Evolutionary conservation across 352 stramenopile species (phyloP).

Genomic region (Plasmopara halstedii): DNA sequence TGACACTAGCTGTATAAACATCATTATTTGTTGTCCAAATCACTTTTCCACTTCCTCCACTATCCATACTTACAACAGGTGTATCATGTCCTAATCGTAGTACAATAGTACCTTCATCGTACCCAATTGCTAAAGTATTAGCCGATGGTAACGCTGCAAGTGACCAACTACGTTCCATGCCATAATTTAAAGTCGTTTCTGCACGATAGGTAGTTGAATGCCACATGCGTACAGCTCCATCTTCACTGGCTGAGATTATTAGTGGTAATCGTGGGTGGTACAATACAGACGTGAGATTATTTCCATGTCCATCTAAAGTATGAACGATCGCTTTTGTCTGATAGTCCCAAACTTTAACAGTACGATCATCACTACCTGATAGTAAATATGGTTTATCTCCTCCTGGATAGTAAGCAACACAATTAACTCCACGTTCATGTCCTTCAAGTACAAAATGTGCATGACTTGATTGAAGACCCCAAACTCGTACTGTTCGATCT

Average conservation of each 20-base stretch:
- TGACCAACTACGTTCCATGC: constrained; percentile 97
- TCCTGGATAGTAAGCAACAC: constrained; percentile 97
- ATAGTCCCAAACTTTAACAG: constrained; percentile 99
- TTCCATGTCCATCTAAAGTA: constrained; percentile 97
- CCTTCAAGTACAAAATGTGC: constrained; percentile 90
- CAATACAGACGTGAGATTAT: constrained; percentile 97
- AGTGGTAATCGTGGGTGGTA: constrained; percentile 99
- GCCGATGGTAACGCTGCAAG: constrained; percentile 72
- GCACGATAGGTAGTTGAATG: constrained; percentile 92
- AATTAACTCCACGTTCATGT: constrained; percentile 98
- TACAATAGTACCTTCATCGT: constrained; percentile 93
- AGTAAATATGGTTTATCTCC: constrained; percentile 99
- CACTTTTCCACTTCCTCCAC: constrained; percentile 88
- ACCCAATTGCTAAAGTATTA: constrained; percentile 94
- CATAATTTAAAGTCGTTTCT: constrained; percentile 99
- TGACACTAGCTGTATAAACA: constrained; percentile 92
- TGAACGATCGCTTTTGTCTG: constrained; percentile 99
- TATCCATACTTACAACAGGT: constrained; percentile 97
- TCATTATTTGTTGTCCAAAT: constrained; percentile 99
- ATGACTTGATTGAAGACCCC: constrained; percentile 85
- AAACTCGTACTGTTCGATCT: constrained; percentile 96
- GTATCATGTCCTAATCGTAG: constrained; percentile 97
- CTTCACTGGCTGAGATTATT: constrained; percentile 96
- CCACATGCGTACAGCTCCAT: constrained; percentile 94
- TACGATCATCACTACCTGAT: constrained; percentile 94